A percentile compares a stretch with the other conserved stretches of the same genome.
phyloP scores from a whole-genome alignment of 495 filamentous ascomycete genomes.

The Xylaria flabelliformis region DNA sequence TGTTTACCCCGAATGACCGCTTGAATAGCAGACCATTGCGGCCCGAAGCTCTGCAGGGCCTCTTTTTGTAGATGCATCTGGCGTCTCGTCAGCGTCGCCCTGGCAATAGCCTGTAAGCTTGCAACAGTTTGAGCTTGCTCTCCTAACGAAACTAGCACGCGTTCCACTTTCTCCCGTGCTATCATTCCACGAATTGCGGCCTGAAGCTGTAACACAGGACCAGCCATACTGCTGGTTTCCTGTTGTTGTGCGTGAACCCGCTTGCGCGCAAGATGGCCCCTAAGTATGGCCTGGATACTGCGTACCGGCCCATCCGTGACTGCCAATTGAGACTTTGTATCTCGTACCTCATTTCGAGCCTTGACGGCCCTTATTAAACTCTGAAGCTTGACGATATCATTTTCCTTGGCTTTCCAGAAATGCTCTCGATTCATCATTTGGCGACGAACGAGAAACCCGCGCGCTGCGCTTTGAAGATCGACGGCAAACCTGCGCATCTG shows the following conservation, averaged over 20 bases:
- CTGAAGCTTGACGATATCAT: conserved; percentile 79
- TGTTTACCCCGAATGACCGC: conserved; percentile 54
- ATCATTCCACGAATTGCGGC: conserved; percentile 59
- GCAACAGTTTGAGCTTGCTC: conserved; percentile 46
- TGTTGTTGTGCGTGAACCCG: conserved; percentile 58
- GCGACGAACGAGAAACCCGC: conserved; percentile 79
- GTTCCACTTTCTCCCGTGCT: conserved; percentile 48
- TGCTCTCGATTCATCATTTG: conserved; percentile 65
- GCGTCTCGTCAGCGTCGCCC: conserved; percentile 46
- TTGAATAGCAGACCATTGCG: conserved; percentile 57
- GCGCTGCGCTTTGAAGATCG: conserved; percentile 75
- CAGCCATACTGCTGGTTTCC: conserved; percentile 55
- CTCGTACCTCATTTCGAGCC: conserved; percentile 70
- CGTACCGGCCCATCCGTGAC: conserved; percentile 62
- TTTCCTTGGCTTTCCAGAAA: conserved; percentile 73
- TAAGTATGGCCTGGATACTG: conserved; percentile 74
- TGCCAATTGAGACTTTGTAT: conserved; percentile 66
- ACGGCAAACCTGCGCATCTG: conserved; percentile 79
- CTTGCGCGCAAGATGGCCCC: conserved; percentile 63
- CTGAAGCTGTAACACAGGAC: conserved; percentile 57
- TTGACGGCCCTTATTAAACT: conserved; percentile 80
- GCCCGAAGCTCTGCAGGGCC: conserved; percentile 47
- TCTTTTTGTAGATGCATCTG: conserved; percentile 46
- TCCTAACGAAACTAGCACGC: conserved; percentile 47
- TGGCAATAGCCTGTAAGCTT: conserved; percentile 57